Base-by-base conservation (phyloP, 2,329 filamentous ascomycete species). In the Diaporthe longicolla region DNA sequence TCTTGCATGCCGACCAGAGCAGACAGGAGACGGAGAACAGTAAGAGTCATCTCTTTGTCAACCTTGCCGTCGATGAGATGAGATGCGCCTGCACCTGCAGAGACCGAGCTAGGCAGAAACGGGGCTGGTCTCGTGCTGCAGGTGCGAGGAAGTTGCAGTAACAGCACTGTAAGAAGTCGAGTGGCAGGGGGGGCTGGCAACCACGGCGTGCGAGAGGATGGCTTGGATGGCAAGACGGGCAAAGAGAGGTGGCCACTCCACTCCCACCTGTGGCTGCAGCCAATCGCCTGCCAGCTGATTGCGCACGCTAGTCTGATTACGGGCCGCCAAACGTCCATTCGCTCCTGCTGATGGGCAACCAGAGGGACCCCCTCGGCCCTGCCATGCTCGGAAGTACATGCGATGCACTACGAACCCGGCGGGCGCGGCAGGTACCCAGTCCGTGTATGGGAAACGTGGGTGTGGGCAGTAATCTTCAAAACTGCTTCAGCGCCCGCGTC, bases 401-500 rank as follows among this genome's bases (percentile, higher is more conserved):
- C n/a, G 63, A 48, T 68, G 63, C 63, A 40, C 63, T 54, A 54
- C 63, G 54, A 37, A 40, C 15, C 32, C 52, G 29, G 48, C 32
- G 48, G 15, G 19, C 9, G n/a, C 32, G 4, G 19, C 40, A 63
- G 57, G 70, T 71, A 63, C 48, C 24, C 19, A 24, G 35, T 19
- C 15, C 19, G 29, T 32, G 35, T 11, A 40, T 54, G 54, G n/a
- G 15, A 45, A 26, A 24, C 19, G 24, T 32, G 58, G 63, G 70
- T 66, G 70, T 70, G 63, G 63, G 50, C 63, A 29, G 63, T 35
- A 72, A 73, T 76, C 75, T 82, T 83, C 82, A 83, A 82, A 83
- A 83, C 79, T 80, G 78, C 77, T 78, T 77, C 75, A 76, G 76
- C 76, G 77, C 80, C 81, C 78, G 78, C 78, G 75, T 76, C 61